Base-by-base conservation (phyloP, 768 basidiomycete species). In the Phylloporus rhodoxanthus region DNA sequence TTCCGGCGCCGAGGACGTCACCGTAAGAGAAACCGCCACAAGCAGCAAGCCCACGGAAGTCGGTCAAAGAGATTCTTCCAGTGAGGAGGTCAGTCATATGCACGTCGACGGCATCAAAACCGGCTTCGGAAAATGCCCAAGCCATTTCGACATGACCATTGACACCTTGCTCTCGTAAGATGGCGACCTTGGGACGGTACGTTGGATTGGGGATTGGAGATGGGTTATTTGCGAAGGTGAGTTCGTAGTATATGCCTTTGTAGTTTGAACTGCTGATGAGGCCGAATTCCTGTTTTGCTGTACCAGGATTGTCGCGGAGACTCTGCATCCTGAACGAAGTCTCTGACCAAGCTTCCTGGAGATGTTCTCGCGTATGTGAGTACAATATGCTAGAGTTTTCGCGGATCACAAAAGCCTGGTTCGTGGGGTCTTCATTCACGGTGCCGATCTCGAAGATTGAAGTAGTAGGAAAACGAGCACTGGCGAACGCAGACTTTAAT, bases 1-100 rank as follows among this genome's bases (percentile, higher is more conserved):
- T 94, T 8, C 95, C 96, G 8, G 96, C 95, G 26, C 96, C 94
- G 9, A 99, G 79, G 13, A 97, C 95, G 66, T 99, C 95, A 33
- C 95, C 95, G 62, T 97, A 99, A 8, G 95, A 97, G 77, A 99
- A 99, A 4, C 96, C 96, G 48, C 96, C 96, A 60, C 95, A 98
- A 2, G 95, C 95, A 7, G 89, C 95, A 47, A 99, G 66, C 37
- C 96, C 96, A 42, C 81, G 79, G 78, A 96, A 98, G 48, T 72
- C 70, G 10, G 62, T 51, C 32, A 99, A 76, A 37, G 73, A 77
- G 39, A 83, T 70, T 20, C 60, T 60, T 34, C 91, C 90, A 32
- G 77, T 74, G 55, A 99, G 80, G 67, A 99, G 83, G 68, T 99
- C 96, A 11, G 91, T 88, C 95, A 98, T 98, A 70, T 99, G 96